A percentile compares a stretch with the other conserved stretches of the same genome.
Conservation (phyloP, 202 grass and related monocot species). For the Digitaria exilis region DNA sequence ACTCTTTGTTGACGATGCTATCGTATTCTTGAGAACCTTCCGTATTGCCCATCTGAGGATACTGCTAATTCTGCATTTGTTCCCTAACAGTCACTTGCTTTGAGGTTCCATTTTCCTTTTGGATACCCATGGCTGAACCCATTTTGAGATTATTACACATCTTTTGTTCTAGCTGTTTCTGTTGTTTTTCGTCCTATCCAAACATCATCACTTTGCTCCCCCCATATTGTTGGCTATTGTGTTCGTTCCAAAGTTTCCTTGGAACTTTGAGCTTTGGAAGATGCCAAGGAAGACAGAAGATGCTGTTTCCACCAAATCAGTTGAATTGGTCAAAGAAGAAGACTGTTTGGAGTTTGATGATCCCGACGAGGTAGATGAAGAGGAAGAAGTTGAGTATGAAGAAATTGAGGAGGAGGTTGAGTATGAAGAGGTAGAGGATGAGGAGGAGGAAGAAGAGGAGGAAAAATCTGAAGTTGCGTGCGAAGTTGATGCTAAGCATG, state of each 20-base stretch:
- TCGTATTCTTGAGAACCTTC: conserved; percentile 46
- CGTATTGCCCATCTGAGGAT: neutral
- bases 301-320: conserved; percentile 45
- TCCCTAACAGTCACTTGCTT: conserved; percentile 42
- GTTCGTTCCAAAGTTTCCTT: conserved; percentile 73
- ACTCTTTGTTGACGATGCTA: conserved; percentile 27
- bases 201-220: conserved; percentile 64
- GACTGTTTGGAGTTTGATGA: conserved; percentile 52
- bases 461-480: conserved; percentile 35
- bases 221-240: conserved; percentile 62
- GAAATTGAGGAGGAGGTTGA: conserved; percentile 71
- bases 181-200: conserved; percentile 65
- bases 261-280: conserved; percentile 67
- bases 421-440: conserved; percentile 54
- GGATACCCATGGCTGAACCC: conserved; percentile 56
- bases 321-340: conserved; percentile 40
- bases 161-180: conserved; percentile 54
- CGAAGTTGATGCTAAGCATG: conserved; percentile 9
- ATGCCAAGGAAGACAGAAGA: conserved; percentile 68
- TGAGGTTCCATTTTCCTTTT: conserved; percentile 46
- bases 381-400: conserved; percentile 82
- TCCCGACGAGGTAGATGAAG: conserved; percentile 66
- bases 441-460: conserved; percentile 50
- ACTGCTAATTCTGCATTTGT: conserved; percentile 30
- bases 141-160: conserved; percentile 53